These are phyloP conservation scores for Lipomyces yamanashiensis DNA, from an alignment of 805 yeast species.

Conservation along the genomic window DNA sequence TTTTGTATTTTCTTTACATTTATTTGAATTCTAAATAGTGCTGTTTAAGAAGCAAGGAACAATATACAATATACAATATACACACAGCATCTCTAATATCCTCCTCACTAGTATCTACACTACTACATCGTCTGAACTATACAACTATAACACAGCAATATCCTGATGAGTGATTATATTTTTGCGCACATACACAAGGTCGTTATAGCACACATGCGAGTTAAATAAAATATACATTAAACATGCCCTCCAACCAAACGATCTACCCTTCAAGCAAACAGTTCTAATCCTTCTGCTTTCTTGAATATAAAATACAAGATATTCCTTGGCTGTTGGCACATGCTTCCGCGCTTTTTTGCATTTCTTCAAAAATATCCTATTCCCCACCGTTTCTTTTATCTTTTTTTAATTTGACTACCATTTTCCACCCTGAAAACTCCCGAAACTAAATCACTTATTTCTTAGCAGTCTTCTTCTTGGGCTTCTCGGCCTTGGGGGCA, in stretches of 20 bases:
- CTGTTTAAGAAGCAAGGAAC: too few relatives aligned
- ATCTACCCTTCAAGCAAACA: background rate
- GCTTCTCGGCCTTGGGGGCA: slow-evolving; percentile 67
- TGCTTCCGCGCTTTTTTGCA: slow-evolving; percentile 1
- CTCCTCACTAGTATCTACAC: too few relatives aligned
- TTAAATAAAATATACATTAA: slow-evolving; percentile 12
- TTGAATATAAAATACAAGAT: background rate
- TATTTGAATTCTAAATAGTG: too few relatives aligned
- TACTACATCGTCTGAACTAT: background rate
- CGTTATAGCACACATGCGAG: slow-evolving; percentile 14
- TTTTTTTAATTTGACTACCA: background rate
- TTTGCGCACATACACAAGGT: slow-evolving; percentile 2
- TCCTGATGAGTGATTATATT: slow-evolving; percentile 5
- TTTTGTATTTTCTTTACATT: too few relatives aligned
- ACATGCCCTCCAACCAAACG: background rate
- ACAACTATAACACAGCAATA: too few relatives aligned
- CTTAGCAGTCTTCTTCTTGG: slow-evolving; percentile 39
- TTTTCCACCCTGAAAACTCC: background rate
- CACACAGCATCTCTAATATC: background rate
- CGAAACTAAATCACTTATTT: slow-evolving; percentile 13
- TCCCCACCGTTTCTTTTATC: background rate
- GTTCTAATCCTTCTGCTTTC: background rate
- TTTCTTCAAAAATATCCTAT: slow-evolving; percentile 7
- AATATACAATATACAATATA: too few relatives aligned
- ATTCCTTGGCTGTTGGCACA: background rate